These are phyloP conservation scores for Rubia peregrina DNA, from an alignment of 305 asterid genomes.

Conservation along the genomic window DNA sequence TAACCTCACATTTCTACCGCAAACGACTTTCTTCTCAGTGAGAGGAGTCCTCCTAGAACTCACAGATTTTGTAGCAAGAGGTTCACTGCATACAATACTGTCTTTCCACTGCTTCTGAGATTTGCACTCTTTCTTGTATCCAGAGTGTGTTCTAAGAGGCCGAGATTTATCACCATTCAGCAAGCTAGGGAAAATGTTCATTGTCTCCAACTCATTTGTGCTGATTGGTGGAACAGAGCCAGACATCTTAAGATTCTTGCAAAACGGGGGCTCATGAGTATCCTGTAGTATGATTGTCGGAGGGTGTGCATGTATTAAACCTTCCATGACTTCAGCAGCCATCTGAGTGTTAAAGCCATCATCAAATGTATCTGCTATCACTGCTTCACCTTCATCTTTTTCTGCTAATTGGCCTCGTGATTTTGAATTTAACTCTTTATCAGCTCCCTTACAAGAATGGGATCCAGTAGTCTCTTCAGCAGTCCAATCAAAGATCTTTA, in stretches of 20 bases:
- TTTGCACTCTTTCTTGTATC: slow-evolving; percentile 18
- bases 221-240: slow-evolving; percentile 34
- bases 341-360: slow-evolving; percentile 74
- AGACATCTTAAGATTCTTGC: slow-evolving; percentile 20
- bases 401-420: slow-evolving; percentile 22
- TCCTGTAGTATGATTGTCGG: slow-evolving; percentile 25
- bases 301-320: slow-evolving; percentile 40
- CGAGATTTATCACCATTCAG: slow-evolving; percentile 16
- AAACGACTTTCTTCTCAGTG: slow-evolving; percentile 16
- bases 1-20: slow-evolving; percentile 20
- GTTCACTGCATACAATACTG: slow-evolving; percentile 18
- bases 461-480: slow-evolving; percentile 12
- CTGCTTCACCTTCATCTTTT: slow-evolving; percentile 23
- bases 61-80: slow-evolving; percentile 22
- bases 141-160: slow-evolving; percentile 18
- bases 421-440: slow-evolving; percentile 21
- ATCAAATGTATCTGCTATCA: slow-evolving; percentile 32
- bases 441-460: not conserved
- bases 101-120: slow-evolving; percentile 17
- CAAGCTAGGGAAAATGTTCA: slow-evolving; percentile 21
- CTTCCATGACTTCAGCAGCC: slow-evolving; percentile 94
- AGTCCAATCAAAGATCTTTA: slow-evolving; percentile 53
- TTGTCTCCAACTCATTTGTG: slow-evolving; percentile 31
- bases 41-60: slow-evolving; percentile 4
- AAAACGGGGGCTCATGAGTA: slow-evolving; percentile 23